These are phyloP conservation scores for Calonectria crousiana DNA, from an alignment of 2,329 filamentous ascomycete genomes.

Conservation along the genomic window DNA sequence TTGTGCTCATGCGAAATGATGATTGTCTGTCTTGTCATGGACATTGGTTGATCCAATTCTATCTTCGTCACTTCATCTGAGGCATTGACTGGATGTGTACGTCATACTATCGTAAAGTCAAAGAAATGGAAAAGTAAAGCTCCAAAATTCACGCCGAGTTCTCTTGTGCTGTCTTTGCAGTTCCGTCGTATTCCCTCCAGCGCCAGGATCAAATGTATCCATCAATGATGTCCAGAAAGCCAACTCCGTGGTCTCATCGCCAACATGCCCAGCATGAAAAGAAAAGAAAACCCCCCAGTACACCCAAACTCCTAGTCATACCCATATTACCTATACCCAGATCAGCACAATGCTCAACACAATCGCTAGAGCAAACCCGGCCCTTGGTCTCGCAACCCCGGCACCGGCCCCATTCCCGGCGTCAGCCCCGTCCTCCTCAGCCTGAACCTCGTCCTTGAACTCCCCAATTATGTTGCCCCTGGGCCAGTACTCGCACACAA, in stretches of 20 bases:
- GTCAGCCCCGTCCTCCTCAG: constrained; percentile 30
- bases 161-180: not conserved
- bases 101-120: not conserved
- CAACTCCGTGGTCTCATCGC: not conserved
- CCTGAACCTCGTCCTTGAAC: constrained; percentile 55
- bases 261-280: not conserved
- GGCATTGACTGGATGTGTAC: not conserved
- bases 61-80: not conserved
- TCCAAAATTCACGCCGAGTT: not conserved
- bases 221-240: not conserved
- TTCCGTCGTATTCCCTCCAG: not conserved
- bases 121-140: not conserved
- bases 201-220: not conserved
- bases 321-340: constrained; percentile 15
- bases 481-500: constrained; percentile 79
- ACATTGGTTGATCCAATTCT: not conserved
- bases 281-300: not conserved
- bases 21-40: not conserved
- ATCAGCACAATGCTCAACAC: constrained; percentile 33
- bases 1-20: not conserved
- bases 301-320: not conserved
- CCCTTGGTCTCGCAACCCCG: constrained; percentile 17
- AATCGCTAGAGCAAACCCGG: constrained; percentile 30
- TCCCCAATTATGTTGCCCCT: constrained; percentile 71
- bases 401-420: not conserved